Evolutionary conservation across 1,284 basidiomycete species (phyloP), one percentile per base, ranked within the genome.

Genomic region (Trichosporon asahii): DNA sequence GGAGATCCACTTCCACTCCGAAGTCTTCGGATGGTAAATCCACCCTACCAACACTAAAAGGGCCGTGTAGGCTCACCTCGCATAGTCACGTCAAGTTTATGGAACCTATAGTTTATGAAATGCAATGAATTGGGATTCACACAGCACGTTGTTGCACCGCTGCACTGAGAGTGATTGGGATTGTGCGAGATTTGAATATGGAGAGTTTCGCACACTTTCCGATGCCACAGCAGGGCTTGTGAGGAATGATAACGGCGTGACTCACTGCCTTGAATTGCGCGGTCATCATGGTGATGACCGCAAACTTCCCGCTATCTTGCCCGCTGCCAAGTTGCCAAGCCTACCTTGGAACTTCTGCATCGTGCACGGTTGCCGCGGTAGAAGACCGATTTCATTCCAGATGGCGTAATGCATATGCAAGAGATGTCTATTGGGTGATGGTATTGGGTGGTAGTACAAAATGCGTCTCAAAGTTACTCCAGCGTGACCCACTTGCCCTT

Each of bases 401-500:
- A 29, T 18, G 15, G 55, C 55, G 25, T 5, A 60, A 60, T 60
- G 55, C 55, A 60, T 29, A 60, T 60, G 55, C 55, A 15, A 60
- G n/a, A 57, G 23, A 57, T 55, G 53, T 15, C 25, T 27, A 12
- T 35, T 63, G 33, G n/a, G 18, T 11, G 6, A 64, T 53, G 44
- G 25, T 31, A 53, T 31, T 66, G n/a, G 46, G 25, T 46, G 74
- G 76, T 37, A 76, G 76, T 57, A 55, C 46, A 66, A 31, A 23
- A 49, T 53, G 37, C 37, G 31, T 33, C 31, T 37, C 14, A 14
- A 12, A 21, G 25, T 67, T 69, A 75, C 77, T 80, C 80, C 0
- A 78, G 66, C 69, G 78, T 70, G 18, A 85, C 73, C 85, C 85
- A 85, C 44, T 84, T 74, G 3, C 83, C 82, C 8, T 81, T 82